phyloP scores from a whole-genome alignment of 192 early-diverging fungal genomes.

The Phlyctochytrium bullatum region DNA sequence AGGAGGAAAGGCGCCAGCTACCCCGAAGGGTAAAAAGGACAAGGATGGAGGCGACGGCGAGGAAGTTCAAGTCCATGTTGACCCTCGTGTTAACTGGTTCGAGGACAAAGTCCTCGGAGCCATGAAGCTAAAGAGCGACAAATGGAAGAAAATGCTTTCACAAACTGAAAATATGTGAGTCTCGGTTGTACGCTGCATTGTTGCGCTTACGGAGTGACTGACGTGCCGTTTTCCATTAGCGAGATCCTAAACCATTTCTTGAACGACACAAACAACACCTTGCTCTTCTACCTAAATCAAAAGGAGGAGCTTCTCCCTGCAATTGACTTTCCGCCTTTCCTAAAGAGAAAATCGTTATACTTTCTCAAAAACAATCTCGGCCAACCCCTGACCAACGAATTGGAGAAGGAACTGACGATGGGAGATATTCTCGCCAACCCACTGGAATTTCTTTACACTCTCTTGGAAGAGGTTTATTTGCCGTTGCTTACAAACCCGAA shows the following conservation, averaged over 20 bases:
- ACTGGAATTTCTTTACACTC: conserved; percentile 52
- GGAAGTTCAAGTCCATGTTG: conserved; percentile 41
- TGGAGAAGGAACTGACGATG: conserved; percentile 57
- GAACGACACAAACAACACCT: conserved; percentile 52
- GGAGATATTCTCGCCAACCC: conserved; percentile 61
- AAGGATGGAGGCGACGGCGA: conserved; percentile 47
- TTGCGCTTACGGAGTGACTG: too few relatives aligned
- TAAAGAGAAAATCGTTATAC: conserved; percentile 63
- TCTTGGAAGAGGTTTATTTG: conserved; percentile 64
- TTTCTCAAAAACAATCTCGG: conserved; percentile 54
- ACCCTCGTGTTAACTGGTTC: conserved; percentile 58
- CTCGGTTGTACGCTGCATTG: too few relatives aligned
- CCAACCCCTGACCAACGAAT: conserved; percentile 46
- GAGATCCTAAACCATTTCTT: conserved; percentile 59
- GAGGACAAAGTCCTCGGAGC: conserved; percentile 53
- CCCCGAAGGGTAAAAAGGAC: conserved; percentile 46
- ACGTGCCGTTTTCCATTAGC: conserved; percentile 30
- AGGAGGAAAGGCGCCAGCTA: conserved; percentile 23
- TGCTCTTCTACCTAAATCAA: conserved; percentile 60
- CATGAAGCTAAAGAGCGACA: conserved; percentile 59
- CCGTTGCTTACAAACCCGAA: conserved; percentile 61
- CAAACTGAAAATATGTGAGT: conserved; percentile 51
- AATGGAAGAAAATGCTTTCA: conserved; percentile 58
- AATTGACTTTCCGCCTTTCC: conserved; percentile 45
- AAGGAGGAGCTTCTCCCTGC: conserved; percentile 61